Evolutionary conservation across 208 protist genomes (phyloP).

Genomic region (Trypanosoma avium): DNA sequence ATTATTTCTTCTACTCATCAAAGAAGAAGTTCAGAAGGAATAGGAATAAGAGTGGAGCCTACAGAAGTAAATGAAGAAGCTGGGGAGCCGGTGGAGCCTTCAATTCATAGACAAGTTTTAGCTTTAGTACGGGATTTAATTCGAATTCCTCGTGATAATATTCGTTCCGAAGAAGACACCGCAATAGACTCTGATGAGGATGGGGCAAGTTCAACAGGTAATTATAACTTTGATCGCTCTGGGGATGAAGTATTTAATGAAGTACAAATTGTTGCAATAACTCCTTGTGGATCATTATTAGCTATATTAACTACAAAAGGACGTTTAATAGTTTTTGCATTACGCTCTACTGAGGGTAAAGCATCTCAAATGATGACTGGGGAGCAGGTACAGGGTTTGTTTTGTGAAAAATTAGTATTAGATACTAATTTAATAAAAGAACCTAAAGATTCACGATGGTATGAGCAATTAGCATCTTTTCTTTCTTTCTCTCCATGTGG

Average conservation of each 20-base stretch:
- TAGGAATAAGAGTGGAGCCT: conserved; percentile 1
- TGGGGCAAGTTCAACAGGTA: conserved; percentile 24
- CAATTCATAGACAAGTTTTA: conserved; percentile 1
- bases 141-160: background rate
- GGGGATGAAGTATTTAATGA: conserved; percentile 57
- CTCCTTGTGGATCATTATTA: conserved; percentile 49
- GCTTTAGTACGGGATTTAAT: background rate
- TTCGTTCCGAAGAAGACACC: background rate
- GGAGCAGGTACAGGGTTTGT: conserved; percentile 12
- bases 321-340: conserved; percentile 54
- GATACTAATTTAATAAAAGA: conserved; percentile 35
- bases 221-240: conserved; percentile 45
- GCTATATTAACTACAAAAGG: conserved; percentile 71
- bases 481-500: conserved; percentile 59
- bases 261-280: conserved; percentile 65
- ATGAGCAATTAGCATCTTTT: conserved; percentile 48
- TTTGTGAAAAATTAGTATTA: conserved; percentile 52
- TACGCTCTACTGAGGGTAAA: conserved; percentile 19
- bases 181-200: conserved; percentile 2
- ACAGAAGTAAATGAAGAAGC: background rate
- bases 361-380: background rate
- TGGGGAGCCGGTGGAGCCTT: background rate
- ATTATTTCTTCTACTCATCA: background rate
- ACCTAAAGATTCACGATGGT: conserved; percentile 51
- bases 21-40: background rate